Percentiles rank a stretch among this genome's conserved stretches.
phyloP scores from a whole-genome alignment of 805 yeast genomes.

The Debaryomyces prosopidis region DNA sequence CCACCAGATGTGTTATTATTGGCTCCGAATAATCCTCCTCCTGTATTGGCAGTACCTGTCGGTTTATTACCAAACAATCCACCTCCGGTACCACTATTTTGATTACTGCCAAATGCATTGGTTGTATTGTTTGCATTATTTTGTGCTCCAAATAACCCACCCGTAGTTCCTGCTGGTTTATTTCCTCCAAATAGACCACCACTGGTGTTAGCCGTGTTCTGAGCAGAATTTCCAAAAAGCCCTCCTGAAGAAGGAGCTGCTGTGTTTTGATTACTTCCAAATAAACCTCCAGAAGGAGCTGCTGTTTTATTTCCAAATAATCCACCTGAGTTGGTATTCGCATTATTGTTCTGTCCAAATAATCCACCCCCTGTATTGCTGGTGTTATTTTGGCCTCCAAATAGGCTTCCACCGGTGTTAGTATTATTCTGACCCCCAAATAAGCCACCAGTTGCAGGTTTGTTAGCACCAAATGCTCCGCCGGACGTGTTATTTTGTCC shows the following conservation, averaged over 20 bases:
- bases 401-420: constrained; percentile 17
- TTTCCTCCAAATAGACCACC: constrained; percentile 27
- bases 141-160: constrained; percentile 22
- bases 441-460: constrained; percentile 27
- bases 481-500: constrained; percentile 14
- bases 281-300: constrained; percentile 27
- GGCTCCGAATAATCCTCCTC: constrained; percentile 20
- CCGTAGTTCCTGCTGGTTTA: constrained; percentile 18
- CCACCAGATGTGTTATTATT: constrained; percentile 13
- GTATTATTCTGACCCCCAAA: constrained; percentile 23
- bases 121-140: constrained; percentile 9
- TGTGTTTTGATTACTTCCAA: constrained; percentile 19
- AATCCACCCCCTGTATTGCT: constrained; percentile 10
- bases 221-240: constrained; percentile 13
- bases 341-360: constrained; percentile 11
- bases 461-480: constrained; percentile 21
- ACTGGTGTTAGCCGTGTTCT: constrained; percentile 4
- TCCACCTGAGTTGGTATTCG: constrained; percentile 11
- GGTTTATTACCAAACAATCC: constrained; percentile 41
- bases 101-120: constrained; percentile 4
- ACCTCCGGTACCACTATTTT: constrained; percentile 18
- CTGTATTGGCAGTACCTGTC: constrained; percentile 12
- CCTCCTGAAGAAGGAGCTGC: constrained; percentile 22
- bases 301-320: constrained; percentile 19
- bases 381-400: constrained; percentile 15